These are phyloP conservation scores for Thelonectria olida DNA, from an alignment of 2,329 filamentous ascomycete species.

Conservation along the genomic window DNA sequence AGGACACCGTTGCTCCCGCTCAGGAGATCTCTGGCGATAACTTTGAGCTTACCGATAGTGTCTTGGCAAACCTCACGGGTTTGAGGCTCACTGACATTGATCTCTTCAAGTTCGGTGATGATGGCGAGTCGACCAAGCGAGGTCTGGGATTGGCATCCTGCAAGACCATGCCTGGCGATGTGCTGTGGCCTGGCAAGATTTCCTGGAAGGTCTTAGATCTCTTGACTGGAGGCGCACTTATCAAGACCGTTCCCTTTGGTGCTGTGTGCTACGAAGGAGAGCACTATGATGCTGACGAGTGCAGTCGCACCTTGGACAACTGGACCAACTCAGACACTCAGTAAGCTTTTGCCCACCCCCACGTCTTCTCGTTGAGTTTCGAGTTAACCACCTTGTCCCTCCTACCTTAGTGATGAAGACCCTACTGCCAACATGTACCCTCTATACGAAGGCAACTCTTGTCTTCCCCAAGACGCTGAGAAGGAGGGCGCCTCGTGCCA, in stretches of 20 bases:
- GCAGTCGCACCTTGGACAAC: constrained; percentile 37
- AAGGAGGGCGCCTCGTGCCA: constrained; percentile 40
- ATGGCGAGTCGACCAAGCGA: constrained; percentile 19
- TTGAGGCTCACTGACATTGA: constrained; percentile 39
- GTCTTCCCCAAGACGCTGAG: background rate
- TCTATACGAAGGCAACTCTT: constrained; percentile 45
- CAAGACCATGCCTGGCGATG: constrained; percentile 46
- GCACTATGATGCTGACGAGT: constrained; percentile 41
- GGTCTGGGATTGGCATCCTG: constrained; percentile 25
- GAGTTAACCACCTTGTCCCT: constrained; percentile 7
- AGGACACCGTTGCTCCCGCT: constrained; percentile 35
- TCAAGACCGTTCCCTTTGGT: constrained; percentile 44
- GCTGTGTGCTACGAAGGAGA: constrained; percentile 42
- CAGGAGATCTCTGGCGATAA: constrained; percentile 17
- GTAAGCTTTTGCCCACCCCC: background rate
- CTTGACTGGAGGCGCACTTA: constrained; percentile 43
- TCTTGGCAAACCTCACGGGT: constrained; percentile 42
- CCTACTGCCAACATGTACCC: constrained; percentile 44
- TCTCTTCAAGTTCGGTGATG: constrained; percentile 44
- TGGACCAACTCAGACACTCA: constrained; percentile 32
- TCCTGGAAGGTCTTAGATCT: constrained; percentile 46
- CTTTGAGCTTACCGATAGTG: constrained; percentile 44
- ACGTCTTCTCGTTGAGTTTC: background rate
- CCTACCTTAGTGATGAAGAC: constrained; percentile 25
- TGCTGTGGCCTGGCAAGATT: constrained; percentile 37